A percentile compares a stretch with the other conserved stretches of the same genome.
Conservation (phyloP, 768 basidiomycete genomes). For the Rhizopogon sp. region DNA sequence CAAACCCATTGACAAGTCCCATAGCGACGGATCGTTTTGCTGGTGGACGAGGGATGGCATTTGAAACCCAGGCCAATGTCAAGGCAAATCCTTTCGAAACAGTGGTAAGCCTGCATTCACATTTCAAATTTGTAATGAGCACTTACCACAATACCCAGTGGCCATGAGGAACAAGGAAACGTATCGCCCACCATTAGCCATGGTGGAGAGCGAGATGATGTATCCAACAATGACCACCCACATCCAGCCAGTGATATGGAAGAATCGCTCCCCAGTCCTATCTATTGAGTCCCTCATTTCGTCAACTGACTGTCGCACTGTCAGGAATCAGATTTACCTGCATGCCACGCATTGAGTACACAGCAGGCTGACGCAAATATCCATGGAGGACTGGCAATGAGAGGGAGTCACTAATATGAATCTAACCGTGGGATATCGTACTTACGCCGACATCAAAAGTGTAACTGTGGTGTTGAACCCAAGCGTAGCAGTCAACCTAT, state of each 20-base stretch:
- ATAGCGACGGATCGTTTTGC: constrained; percentile 49
- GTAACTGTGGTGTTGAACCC: constrained; percentile 56
- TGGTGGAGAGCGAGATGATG: constrained; percentile 52
- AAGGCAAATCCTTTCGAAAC: constrained; percentile 32
- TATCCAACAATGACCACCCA: constrained; percentile 58
- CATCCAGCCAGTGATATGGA: constrained; percentile 53
- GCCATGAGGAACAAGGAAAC: constrained; percentile 66
- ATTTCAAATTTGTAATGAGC: neutral
- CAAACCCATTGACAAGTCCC: constrained; percentile 58
- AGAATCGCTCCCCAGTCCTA: constrained; percentile 58
- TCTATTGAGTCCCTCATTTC: constrained; percentile 26
- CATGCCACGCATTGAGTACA: constrained; percentile 50
- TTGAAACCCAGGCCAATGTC: constrained; percentile 58
- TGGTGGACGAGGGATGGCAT: constrained; percentile 55
- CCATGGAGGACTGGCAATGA: constrained; percentile 52
- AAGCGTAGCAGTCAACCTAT: constrained; percentile 52
- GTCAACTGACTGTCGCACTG: neutral
- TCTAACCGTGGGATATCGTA: neutral
- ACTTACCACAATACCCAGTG: constrained; percentile 38
- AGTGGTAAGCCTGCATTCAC: neutral
- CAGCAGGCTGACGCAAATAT: constrained; percentile 47
- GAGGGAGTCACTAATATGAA: neutral
- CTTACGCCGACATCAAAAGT: constrained; percentile 58
- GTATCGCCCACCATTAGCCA: constrained; percentile 47
- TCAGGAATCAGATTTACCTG: constrained; percentile 27